phyloP scores from a whole-genome alignment of 2,329 filamentous ascomycete genomes.

The Pseudogymnoascus sp. region DNA sequence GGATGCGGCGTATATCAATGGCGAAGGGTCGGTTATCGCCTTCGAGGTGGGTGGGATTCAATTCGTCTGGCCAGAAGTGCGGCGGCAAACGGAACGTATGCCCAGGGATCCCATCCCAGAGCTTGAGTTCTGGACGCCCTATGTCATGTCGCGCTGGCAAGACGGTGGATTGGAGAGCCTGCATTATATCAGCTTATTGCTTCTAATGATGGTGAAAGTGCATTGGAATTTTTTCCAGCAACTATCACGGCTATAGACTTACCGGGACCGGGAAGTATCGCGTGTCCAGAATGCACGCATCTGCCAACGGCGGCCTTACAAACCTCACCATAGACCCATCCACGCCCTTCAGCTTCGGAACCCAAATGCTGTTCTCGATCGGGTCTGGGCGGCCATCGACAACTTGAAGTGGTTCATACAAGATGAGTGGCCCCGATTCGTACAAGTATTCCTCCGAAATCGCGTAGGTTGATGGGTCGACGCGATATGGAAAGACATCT shows the following conservation, averaged over 20 bases:
- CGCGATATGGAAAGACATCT: neutral
- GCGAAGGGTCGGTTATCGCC: neutral
- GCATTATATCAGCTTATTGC: constrained; percentile 1
- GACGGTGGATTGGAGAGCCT: neutral
- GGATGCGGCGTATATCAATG: neutral
- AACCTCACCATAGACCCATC: neutral
- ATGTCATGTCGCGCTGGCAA: neutral
- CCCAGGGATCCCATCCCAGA: neutral
- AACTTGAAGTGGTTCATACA: neutral
- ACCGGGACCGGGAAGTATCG: neutral
- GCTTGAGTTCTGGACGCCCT: neutral
- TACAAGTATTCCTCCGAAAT: neutral
- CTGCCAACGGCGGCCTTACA: neutral
- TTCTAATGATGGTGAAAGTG: neutral
- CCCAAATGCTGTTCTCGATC: constrained; percentile 1
- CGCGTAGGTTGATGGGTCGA: neutral
- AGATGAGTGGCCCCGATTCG: neutral
- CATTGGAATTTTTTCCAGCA: neutral
- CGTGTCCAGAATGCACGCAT: neutral
- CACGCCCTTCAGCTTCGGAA: constrained; percentile 4
- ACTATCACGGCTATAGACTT: neutral
- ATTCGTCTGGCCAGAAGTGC: neutral
- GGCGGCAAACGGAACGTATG: constrained; percentile 3
- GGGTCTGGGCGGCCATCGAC: neutral
- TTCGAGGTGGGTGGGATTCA: neutral